These are phyloP conservation scores for Flaveria ramosissima DNA, from an alignment of 129 eudicot genomes.

Conservation along the genomic window DNA sequence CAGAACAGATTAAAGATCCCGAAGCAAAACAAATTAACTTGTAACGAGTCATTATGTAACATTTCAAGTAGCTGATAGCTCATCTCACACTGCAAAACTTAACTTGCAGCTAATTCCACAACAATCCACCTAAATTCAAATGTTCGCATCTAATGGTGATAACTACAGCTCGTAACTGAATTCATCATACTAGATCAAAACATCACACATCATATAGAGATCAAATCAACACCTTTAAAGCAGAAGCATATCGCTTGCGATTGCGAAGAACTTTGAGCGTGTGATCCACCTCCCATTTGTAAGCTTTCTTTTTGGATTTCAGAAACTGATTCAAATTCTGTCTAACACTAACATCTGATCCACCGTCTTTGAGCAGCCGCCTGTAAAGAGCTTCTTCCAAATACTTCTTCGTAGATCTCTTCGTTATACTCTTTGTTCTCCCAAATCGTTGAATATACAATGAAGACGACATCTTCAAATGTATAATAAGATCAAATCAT, in stretches of 20 bases:
- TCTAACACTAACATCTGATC: conserved; percentile 62
- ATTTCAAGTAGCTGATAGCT: neutral
- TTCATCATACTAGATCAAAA: neutral
- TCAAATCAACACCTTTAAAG: conserved; percentile 62
- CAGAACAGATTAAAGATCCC: neutral
- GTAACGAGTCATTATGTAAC: neutral
- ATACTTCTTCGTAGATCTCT: conserved; percentile 75
- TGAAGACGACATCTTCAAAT: conserved; percentile 39
- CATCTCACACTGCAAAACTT: neutral
- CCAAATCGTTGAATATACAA: conserved; percentile 65
- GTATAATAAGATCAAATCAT: conserved; percentile 10
- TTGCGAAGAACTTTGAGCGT: conserved; percentile 72
- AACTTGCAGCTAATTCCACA: neutral
- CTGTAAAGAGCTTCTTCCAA: conserved; percentile 84
- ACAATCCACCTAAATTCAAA: neutral
- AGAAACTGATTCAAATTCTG: conserved; percentile 65
- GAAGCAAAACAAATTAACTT: neutral
- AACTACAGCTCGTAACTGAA: neutral
- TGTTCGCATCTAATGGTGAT: neutral
- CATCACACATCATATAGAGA: neutral
- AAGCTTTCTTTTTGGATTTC: conserved; percentile 63
- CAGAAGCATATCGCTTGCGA: conserved; percentile 77
- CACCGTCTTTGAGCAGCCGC: conserved; percentile 70
- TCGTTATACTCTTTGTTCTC: conserved; percentile 55
- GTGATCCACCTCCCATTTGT: conserved; percentile 93